Conservation (phyloP, 345 rosid species). For the Psidium friedrichsthalianum region DNA sequence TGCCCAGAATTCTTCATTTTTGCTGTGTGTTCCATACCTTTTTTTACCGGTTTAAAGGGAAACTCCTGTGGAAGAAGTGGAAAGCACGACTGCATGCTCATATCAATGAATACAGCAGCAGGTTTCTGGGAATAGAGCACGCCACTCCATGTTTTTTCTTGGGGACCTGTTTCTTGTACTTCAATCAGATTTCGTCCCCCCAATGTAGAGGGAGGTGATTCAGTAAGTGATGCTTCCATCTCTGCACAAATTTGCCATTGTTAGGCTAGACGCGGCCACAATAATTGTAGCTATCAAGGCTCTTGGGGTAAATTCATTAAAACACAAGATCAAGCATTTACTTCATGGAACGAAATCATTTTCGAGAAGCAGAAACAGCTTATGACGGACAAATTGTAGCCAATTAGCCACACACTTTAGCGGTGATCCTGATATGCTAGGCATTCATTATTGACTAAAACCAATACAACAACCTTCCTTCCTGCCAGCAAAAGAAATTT, state of each 20-base stretch:
- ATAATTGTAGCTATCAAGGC: not conserved
- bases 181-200: constrained; percentile 88
- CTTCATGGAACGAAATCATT: no score
- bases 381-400: no score
- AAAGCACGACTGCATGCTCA: constrained; percentile 60
- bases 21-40: not conserved
- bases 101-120: constrained; percentile 66
- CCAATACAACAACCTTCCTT: no score
- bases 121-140: constrained; percentile 29
- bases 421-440: no score
- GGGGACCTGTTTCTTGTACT: constrained; percentile 68
- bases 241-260: not conserved
- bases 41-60: constrained; percentile 43
- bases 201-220: constrained; percentile 71
- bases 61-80: constrained; percentile 82
- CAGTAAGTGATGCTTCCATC: constrained; percentile 48
- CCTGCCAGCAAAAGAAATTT: no score
- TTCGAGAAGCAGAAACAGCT: no score
- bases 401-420: no score
- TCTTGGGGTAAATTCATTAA: no score
- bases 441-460: no score
- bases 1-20: not conserved
- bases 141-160: constrained; percentile 66
- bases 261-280: not conserved
- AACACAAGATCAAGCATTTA: no score